Percentiles rank a stretch among this genome's conserved stretches.
Conservation (phyloP, 78 protist species). For the Pelomyxa schiedti region DNA sequence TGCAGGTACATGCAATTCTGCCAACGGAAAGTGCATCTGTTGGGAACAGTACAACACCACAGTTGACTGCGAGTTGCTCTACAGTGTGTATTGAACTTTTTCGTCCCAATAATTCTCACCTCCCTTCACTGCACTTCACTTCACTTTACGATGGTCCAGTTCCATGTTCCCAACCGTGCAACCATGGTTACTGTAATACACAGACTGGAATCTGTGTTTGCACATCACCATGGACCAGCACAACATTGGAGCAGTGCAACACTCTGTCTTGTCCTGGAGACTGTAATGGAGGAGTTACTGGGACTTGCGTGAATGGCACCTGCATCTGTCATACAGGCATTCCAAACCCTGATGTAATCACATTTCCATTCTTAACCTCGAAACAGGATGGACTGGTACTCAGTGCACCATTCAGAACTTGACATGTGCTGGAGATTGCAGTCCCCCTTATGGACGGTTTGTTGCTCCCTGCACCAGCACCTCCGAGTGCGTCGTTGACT, state of each 20-base stretch:
- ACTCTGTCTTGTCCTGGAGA: neutral
- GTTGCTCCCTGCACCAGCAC: no score
- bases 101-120: no score
- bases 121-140: neutral
- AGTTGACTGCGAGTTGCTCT: neutral
- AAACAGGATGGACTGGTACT: neutral
- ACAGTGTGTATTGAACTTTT: neutral
- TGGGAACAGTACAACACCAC: no score
- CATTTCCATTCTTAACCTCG: no score
- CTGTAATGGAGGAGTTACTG: neutral
- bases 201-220: neutral
- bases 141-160: neutral
- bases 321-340: no score
- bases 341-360: no score
- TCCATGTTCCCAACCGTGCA: neutral
- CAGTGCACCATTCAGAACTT: neutral
- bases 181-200: neutral
- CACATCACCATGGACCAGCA: neutral
- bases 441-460: no score
- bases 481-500: no score
- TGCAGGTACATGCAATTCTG: no score
- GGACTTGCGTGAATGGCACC: neutral
- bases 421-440: neutral
- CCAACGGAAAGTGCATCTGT: no score
- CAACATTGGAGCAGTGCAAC: no score